Evolutionary conservation across 106 monocot genomes (phyloP), one percentile per base, ranked within the genome.

Genomic region (Acanthochlamys bracteata): DNA sequence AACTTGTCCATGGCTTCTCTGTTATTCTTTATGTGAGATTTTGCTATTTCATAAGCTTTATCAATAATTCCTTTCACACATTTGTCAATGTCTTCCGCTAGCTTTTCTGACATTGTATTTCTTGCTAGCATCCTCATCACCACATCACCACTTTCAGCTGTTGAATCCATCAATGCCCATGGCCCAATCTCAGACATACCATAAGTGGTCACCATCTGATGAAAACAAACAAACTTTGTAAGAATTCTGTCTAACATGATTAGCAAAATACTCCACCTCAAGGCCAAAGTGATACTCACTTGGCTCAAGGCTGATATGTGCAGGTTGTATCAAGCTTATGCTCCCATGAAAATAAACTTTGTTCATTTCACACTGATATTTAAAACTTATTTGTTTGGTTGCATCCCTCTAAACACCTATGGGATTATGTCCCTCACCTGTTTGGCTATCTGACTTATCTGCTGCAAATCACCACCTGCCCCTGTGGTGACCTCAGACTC

Each of bases 101-200:
- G 79, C 41, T 80, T 74, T 49, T 74, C 79, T 0, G 79, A 80
- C 79, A 80, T 80, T 19, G 79, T 66, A 49, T 80, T 80, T 60
- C 79, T 70, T 55, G 79, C 70, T 64, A 74, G 66, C 79, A 80
- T 80, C 66, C 79, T 80, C 47, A 70, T 16, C 41, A 80, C 74
- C 3, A 80, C 54, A 41, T 80, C 61, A 15, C 74, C 55, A 53
- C 74, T 70, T 74, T 74, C 74, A 7, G 57, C 70, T 61, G 71
- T 55, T 56, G 85, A 78, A 54, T 85, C 81, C 16, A 39, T 70
- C 46, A 82, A 39, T 69, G 85, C 59, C 85, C 85, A 82, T 25
- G 85, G 85, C 12, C 85, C 85, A 60, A 85, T 78, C 65, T 78
- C 81, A 20, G 85, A 86, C 85, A 86, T 86, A 25, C 85, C 85